Evolutionary conservation across 1,284 basidiomycete species (phyloP), one percentile per base, ranked within the genome.

Genomic region (Sanghuangporus weigelae): DNA sequence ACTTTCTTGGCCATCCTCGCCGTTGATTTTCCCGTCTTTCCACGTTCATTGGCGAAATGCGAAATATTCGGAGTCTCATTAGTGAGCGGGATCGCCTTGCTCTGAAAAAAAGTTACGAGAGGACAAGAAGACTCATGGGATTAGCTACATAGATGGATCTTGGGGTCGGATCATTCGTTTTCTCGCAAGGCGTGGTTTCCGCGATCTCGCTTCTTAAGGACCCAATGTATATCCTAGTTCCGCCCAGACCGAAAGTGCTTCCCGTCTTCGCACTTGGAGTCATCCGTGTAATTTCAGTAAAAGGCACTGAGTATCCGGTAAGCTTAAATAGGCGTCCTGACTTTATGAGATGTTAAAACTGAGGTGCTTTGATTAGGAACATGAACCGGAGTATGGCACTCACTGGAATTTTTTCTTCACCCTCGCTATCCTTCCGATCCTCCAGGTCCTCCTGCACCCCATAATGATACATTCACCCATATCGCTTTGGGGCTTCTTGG

Each of bases 341-440:
- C 51, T 2, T 51, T 7, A 56, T 38, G 19, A 54, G 23, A 1
- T 14, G 50, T 5, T n/a, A 14, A 11, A 21, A 19, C 44, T 35
- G 40, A 51, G 23, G 5, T 54, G 57, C 35, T 56, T 26, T 44
- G 39, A 7, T 3, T 67, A 96, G 94, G 96, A 99, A 79, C 97
- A 99, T 68, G 87, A 92, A 50, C 89, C 94, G 0, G 96, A 99
- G 77, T 99, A 99, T 69, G 97, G 97, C 1, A 87, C 88, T 0
- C 96, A 98, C 72, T 99, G 97, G 97, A 99, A 99, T 74, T 99
- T 99, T 75, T 99, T 99, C 81, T 84, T 98, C 70, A 98, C 97
- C 0, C 80, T 99, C 12, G 94, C 88, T 0, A 67, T 93, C 0
- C 74, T 98, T 2, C 96, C 96, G 0, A 73, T 92, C 0, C 75